phyloP scores from a whole-genome alignment of 495 filamentous ascomycete genomes.

The Pseudomonodictys pantanalensis region DNA sequence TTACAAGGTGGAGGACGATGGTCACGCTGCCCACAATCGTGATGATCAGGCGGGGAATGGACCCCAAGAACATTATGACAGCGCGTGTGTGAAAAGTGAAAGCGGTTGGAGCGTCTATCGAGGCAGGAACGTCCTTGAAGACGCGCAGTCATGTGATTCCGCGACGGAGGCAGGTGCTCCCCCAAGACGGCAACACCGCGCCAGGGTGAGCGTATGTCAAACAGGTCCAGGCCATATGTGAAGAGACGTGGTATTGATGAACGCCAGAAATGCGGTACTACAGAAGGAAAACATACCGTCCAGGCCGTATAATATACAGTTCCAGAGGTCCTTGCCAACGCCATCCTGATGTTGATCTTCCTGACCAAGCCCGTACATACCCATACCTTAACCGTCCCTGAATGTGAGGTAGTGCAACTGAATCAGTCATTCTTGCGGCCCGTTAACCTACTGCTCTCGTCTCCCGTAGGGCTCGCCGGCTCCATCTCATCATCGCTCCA shows the following conservation, averaged over 20 bases:
- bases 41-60: too few species aligned
- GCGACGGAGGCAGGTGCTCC: too few species aligned
- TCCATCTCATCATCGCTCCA: slow-evolving; percentile 68
- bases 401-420: not conserved
- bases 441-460: slow-evolving; percentile 64
- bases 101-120: not conserved
- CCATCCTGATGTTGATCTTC: not conserved
- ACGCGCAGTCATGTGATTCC: too few species aligned
- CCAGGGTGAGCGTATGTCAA: not conserved
- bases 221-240: not conserved
- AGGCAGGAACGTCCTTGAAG: not conserved
- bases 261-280: slow-evolving; percentile 3
- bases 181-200: not conserved
- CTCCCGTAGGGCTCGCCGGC: slow-evolving; percentile 50
- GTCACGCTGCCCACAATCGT: too few species aligned
- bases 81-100: too few species aligned
- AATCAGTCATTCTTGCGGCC: slow-evolving; percentile 41
- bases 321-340: slow-evolving; percentile 4
- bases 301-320: slow-evolving; percentile 4
- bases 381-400: not conserved
- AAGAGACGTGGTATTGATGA: not conserved
- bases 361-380: not conserved
- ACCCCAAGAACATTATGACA: too few species aligned
- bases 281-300: not conserved
- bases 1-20: too few species aligned